These are phyloP conservation scores for Platismatia glauca DNA, from an alignment of 495 filamentous ascomycete species.

Conservation along the genomic window DNA sequence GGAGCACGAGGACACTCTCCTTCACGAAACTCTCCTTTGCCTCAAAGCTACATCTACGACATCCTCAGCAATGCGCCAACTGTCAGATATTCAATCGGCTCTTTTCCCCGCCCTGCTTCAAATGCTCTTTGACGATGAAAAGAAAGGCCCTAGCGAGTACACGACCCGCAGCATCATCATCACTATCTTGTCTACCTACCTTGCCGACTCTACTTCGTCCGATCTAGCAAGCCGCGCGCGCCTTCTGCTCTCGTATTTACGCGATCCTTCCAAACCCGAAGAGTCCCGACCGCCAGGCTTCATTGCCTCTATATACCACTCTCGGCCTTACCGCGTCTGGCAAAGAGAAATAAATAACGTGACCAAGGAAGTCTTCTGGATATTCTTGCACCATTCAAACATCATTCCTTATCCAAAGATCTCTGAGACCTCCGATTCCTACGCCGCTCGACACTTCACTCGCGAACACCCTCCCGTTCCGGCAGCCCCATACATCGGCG, in stretches of 20 bases:
- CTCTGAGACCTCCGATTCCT: constrained; percentile 34
- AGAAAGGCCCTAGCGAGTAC: constrained; percentile 94
- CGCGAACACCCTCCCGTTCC: constrained; percentile 81
- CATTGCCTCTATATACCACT: constrained; percentile 77
- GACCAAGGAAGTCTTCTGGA: constrained; percentile 99
- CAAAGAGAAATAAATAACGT: constrained; percentile 84
- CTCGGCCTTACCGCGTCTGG: constrained; percentile 87
- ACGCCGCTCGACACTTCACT: constrained; percentile 72
- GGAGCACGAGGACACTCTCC: constrained; percentile 88
- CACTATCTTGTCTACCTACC: constrained; percentile 75
- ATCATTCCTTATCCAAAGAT: constrained; percentile 52
- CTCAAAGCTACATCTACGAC: constrained; percentile 93
- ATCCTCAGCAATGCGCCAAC: constrained; percentile 66
- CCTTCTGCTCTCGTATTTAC: constrained; percentile 66
- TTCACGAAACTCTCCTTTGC: constrained; percentile 88
- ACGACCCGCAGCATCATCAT: constrained; percentile 83
- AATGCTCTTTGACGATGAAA: constrained; percentile 93
- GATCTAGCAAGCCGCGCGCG: constrained; percentile 53
- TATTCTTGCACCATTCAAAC: constrained; percentile 90
- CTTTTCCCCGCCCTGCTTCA: constrained; percentile 80
- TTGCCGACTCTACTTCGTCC: constrained; percentile 46
- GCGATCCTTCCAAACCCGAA: constrained; percentile 70
- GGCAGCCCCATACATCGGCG: constrained; percentile 92
- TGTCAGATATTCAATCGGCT: constrained; percentile 66
- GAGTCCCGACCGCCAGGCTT: constrained; percentile 69